These are phyloP conservation scores for Aspergillus olivimuriae DNA, from an alignment of 495 filamentous ascomycete species.

Conservation along the genomic window DNA sequence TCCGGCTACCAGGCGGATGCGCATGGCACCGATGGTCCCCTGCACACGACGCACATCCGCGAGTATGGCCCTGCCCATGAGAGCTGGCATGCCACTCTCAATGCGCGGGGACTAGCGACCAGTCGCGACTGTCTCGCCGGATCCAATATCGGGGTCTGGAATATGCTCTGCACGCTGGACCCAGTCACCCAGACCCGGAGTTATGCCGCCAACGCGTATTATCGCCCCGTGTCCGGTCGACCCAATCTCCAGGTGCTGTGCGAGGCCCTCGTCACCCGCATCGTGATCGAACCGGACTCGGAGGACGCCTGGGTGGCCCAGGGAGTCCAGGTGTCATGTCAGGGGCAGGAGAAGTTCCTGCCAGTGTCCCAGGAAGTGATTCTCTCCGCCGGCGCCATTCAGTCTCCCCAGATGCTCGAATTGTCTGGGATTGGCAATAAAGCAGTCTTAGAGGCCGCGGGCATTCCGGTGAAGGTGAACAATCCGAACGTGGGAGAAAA, in stretches of 20 bases:
- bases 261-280: constrained; percentile 36
- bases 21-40: constrained; percentile 38
- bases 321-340: constrained; percentile 28
- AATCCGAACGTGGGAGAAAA: constrained; percentile 49
- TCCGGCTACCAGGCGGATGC: constrained; percentile 19
- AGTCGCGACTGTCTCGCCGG: constrained; percentile 11
- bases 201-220: constrained; percentile 42
- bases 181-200: constrained; percentile 39
- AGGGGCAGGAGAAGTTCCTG: constrained; percentile 25
- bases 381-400: constrained; percentile 46
- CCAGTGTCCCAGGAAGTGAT: constrained; percentile 47
- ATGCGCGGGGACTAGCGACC: constrained; percentile 28
- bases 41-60: constrained; percentile 36
- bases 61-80: constrained; percentile 37
- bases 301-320: constrained; percentile 24
- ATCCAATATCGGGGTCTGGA: constrained; percentile 1
- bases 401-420: constrained; percentile 50
- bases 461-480: constrained; percentile 37
- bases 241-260: constrained; percentile 44
- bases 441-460: constrained; percentile 30
- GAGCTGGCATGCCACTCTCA: constrained; percentile 43
- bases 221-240: constrained; percentile 30
- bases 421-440: constrained; percentile 45
- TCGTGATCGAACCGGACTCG: constrained; percentile 28
- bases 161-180: constrained; percentile 23